Evolutionary conservation across 2,329 filamentous ascomycete genomes (phyloP).

Genomic region (Alternaria conjuncta): DNA sequence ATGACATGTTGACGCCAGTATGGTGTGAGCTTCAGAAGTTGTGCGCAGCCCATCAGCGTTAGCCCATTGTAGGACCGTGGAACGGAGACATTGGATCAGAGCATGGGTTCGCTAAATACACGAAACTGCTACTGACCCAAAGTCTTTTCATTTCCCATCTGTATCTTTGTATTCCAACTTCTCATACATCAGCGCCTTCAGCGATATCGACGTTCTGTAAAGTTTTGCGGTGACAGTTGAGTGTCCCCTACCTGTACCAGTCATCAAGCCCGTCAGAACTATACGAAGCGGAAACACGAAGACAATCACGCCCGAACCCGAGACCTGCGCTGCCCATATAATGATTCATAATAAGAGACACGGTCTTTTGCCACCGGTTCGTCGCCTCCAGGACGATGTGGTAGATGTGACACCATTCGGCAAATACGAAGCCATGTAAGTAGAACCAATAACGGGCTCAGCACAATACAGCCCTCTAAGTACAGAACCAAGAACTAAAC

Average conservation of each 20-base stretch:
- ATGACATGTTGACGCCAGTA: accelerated
- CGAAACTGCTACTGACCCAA: neutral
- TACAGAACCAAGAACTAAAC: neutral
- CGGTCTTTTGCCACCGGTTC: neutral
- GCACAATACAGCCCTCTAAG: neutral
- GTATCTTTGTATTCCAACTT: neutral
- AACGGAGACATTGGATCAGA: neutral
- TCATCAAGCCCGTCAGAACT: neutral
- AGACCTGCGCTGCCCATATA: neutral
- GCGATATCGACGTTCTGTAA: neutral
- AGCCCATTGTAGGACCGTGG: neutral
- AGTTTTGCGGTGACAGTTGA: neutral
- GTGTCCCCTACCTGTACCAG: neutral
- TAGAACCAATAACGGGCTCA: neutral
- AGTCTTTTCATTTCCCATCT: neutral
- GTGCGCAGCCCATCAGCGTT: neutral
- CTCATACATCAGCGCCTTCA: neutral
- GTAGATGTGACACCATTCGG: neutral
- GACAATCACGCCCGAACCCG: neutral
- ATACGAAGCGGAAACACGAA: neutral
- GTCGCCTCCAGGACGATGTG: neutral
- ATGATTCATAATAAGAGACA: neutral
- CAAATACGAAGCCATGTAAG: neutral
- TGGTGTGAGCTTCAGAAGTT: neutral
- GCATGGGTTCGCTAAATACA: neutral